Evolutionary conservation across 331 rosid genomes (phyloP).

Genomic region (Rosa hybrid): DNA sequence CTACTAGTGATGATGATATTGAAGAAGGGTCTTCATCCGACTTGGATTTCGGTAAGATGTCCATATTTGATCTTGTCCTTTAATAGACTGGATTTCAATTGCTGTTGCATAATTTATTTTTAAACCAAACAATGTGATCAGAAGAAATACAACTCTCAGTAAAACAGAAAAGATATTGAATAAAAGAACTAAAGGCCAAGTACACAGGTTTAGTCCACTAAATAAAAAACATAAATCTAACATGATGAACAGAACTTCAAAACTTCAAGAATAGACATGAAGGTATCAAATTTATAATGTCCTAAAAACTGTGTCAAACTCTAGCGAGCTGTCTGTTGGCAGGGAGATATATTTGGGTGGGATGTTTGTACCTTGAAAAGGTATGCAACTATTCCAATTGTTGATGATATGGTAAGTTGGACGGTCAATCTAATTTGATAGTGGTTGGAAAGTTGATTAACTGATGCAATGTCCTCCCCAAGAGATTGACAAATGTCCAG

Average conservation of each 20-base stretch:
- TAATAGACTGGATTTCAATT: neutral
- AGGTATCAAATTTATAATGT: neutral
- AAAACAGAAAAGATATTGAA: neutral
- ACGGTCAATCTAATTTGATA: no score
- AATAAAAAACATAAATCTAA: neutral
- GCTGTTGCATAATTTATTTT: neutral
- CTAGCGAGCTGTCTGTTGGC: no score
- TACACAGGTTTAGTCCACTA: neutral
- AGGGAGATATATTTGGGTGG: no score
- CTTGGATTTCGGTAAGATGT: conserved; percentile 70
- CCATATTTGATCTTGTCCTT: conserved; percentile 1
- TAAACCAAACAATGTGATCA: neutral
- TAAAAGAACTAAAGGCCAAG: neutral
- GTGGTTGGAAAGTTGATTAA: neutral
- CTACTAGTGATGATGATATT: conserved; percentile 39
- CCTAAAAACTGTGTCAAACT: neutral
- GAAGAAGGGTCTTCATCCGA: conserved; percentile 79
- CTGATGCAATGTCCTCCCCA: neutral
- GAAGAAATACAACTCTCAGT: neutral
- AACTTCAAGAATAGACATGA: neutral
- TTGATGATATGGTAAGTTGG: no score
- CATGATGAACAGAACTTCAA: neutral
- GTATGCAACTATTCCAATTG: no score
- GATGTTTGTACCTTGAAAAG: no score
- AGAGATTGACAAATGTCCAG: neutral